Base-by-base conservation (phyloP, 2,329 filamentous ascomycete species). In the Byssoonygena ceratinophila region DNA sequence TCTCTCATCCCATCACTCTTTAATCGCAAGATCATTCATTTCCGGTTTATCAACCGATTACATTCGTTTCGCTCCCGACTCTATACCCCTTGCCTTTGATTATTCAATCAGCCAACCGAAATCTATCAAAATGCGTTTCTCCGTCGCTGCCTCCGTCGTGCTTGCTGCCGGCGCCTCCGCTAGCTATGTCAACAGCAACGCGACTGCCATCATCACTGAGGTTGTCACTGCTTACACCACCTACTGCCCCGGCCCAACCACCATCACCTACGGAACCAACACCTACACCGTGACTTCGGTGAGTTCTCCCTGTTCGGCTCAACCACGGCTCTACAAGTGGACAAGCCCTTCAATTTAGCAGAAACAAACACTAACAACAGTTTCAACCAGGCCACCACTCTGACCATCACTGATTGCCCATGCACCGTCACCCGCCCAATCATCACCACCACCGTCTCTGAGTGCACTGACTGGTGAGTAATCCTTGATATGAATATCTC, bases 201-300 rank as follows among this genome's bases (percentile, higher is more conserved):
- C 62, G 32, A 59, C 57, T 41, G 60, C 55, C 39, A 22, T 56
- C 41, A 22, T 36, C 48, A 55, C 59, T 14, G 53, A 59, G 45
- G 54, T 55, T 59, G 78, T 87, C 59, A 81, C 80, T 54, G 70
- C 73, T 54, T 79, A 79, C 74, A 81, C 78, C 71, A 88, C 84
- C 66, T 86, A 76, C 80, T 88, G 85, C 80, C 83, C 84, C 20
- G 74, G 65, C 60, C 68, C 84, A 59, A 87, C 84, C 61, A 69
- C 74, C 61, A 70, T 87, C 69, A 78, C 77, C 64, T 75, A 84
- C 72, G 78, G 76, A 66, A 74, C 70, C 70, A 74, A 77, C 68
- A 85, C 82, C 71, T 85, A 84, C 77, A 83, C 78, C 62, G 74
- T 87, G 71, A 81, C 81, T 59, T 73, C 77, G 72, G 78, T 79